Percentiles rank a stretch among this genome's conserved stretches.
Evolutionary conservation across 305 asterid genomes (phyloP).

Genomic region (Ruellia speciosa): DNA sequence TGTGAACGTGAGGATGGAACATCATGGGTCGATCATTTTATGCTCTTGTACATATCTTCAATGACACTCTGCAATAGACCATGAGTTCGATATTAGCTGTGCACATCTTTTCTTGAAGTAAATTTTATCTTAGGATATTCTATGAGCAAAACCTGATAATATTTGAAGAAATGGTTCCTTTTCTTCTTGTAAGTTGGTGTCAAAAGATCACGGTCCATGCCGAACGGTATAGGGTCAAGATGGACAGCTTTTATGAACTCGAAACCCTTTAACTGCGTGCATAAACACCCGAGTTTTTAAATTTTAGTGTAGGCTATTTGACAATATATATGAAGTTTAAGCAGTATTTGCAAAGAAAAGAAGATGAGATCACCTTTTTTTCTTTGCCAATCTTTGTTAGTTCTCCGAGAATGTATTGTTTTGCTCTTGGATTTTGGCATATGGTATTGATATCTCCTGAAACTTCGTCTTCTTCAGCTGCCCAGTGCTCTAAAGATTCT

Average conservation of each 20-base stretch:
- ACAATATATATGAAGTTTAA: neutral
- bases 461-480: conserved; percentile 36
- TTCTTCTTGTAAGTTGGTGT: conserved; percentile 80
- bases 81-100: conserved; percentile 15
- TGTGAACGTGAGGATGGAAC: conserved; percentile 5
- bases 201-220: conserved; percentile 76
- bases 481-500: conserved; percentile 51
- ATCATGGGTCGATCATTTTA: conserved; percentile 30
- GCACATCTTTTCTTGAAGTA: neutral
- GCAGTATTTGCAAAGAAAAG: neutral
- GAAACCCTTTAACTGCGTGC: conserved; percentile 66
- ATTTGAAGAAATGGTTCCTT: conserved; percentile 52
- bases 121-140: conserved; percentile 11
- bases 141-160: conserved; percentile 48
- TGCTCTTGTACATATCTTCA: conserved; percentile 51
- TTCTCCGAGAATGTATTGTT: conserved; percentile 42
- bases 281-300: neutral
- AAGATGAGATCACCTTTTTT: conserved; percentile 44
- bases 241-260: conserved; percentile 60
- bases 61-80: conserved; percentile 43
- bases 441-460: conserved; percentile 38
- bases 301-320: neutral
- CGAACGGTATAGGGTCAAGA: conserved; percentile 63
- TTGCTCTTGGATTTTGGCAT: conserved; percentile 48
- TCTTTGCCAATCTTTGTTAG: conserved; percentile 53